Conservation (phyloP, 2,329 filamentous ascomycete genomes). For the Apiospora malaysiana region DNA sequence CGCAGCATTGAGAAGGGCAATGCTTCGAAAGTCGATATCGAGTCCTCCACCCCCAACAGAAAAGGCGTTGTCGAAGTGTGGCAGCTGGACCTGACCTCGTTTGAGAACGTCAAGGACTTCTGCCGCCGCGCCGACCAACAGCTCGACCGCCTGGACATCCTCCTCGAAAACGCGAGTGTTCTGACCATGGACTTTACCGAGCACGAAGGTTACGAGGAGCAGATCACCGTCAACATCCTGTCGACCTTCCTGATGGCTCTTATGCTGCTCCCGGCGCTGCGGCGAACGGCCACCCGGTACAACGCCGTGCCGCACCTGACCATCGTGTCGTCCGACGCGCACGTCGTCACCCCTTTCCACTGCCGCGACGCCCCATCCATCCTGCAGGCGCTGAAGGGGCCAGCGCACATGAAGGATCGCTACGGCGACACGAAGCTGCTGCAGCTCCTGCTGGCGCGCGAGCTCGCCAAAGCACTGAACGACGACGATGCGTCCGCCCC, state of each 20-base stretch:
- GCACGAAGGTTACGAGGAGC: constrained; percentile 48
- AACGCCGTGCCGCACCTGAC: constrained; percentile 44
- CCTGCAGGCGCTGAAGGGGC: constrained; percentile 41
- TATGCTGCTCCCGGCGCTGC: constrained; percentile 48
- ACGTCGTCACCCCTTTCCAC: constrained; percentile 40
- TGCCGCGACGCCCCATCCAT: constrained; percentile 40
- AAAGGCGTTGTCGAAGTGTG: constrained; percentile 47
- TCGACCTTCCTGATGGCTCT: constrained; percentile 51
- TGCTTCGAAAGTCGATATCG: constrained; percentile 45
- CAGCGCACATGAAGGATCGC: constrained; percentile 33
- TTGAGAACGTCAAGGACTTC: constrained; percentile 46
- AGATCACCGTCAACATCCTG: constrained; percentile 53
- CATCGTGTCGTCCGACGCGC: constrained; percentile 48
- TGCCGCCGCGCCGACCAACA: constrained; percentile 33
- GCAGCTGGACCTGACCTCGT: constrained; percentile 49
- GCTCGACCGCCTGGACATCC: constrained; percentile 48
- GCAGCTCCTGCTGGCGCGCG: constrained; percentile 38
- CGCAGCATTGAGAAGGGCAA: constrained; percentile 48
- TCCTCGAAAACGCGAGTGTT: constrained; percentile 50
- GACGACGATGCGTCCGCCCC: constrained; percentile 26
- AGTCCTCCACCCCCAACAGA: constrained; percentile 30
- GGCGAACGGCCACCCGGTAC: constrained; percentile 40
- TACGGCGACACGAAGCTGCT: constrained; percentile 45
- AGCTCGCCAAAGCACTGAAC: constrained; percentile 39
- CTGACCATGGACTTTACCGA: constrained; percentile 28